Percentiles rank a stretch among this genome's conserved stretches.
Conservation (phyloP, 257 asterid species). For the Capsicum pubescens region DNA sequence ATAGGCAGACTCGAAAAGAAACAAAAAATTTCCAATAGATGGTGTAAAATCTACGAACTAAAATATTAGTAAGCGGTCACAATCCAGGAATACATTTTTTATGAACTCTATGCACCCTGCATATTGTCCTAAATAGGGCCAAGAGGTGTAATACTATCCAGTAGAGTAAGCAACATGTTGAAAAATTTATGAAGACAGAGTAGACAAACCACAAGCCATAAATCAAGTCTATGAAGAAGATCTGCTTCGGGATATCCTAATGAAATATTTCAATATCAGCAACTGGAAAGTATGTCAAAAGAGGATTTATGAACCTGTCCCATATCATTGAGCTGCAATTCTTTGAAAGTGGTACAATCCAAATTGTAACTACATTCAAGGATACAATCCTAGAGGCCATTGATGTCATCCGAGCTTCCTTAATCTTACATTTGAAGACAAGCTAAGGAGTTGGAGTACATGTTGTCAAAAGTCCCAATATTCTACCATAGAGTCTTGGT, state of each 20-base stretch:
- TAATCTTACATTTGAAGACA: no score
- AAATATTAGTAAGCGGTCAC: conserved; percentile 7
- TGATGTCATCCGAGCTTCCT: no score
- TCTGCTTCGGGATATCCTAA: neutral
- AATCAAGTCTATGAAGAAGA: neutral
- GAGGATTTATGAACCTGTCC: neutral
- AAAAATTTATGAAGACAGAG: neutral
- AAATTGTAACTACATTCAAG: no score
- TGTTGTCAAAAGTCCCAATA: no score
- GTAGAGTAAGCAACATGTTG: neutral
- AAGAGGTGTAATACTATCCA: neutral
- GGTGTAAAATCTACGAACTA: neutral
- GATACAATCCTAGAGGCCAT: no score
- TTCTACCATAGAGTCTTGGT: no score
- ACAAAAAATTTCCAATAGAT: neutral
- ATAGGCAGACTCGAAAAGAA: neutral
- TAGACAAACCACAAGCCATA: neutral
- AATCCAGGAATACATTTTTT: neutral
- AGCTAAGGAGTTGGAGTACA: no score
- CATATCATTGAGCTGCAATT: neutral
- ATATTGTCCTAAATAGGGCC: no score
- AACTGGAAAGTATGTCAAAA: neutral
- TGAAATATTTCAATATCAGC: neutral
- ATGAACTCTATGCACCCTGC: no score
- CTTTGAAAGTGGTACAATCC: neutral